Percentiles rank a stretch among this genome's conserved stretches.
These are phyloP conservation scores for Elsinoe fawcettii DNA, from an alignment of 2,329 filamentous ascomycete genomes.

Conservation along the genomic window DNA sequence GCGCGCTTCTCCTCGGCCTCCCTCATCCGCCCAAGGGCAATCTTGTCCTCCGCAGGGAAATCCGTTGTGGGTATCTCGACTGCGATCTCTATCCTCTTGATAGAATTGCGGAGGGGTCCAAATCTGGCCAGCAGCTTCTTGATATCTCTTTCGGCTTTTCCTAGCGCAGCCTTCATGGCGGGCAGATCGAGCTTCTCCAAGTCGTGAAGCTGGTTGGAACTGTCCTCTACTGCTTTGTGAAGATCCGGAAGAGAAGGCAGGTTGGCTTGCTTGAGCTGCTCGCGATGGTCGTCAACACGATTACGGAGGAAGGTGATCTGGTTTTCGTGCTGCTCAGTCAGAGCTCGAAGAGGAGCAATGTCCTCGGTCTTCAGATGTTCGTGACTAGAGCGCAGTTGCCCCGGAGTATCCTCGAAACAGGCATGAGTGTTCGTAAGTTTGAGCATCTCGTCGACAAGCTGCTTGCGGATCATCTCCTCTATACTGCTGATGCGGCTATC, in stretches of 20 bases:
- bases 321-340: too few relatives aligned
- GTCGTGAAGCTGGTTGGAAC: background rate
- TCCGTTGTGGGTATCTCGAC: background rate
- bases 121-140: background rate
- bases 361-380: background rate
- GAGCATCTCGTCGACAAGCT: background rate
- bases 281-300: background rate
- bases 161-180: background rate
- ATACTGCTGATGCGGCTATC: too few relatives aligned
- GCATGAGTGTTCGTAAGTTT: background rate
- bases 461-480: too few relatives aligned
- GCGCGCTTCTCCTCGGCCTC: background rate
- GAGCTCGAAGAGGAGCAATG: background rate
- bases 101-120: background rate
- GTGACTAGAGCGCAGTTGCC: background rate
- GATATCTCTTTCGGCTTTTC: background rate
- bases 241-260: background rate
- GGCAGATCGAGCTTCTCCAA: background rate
- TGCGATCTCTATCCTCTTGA: background rate
- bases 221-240: background rate
- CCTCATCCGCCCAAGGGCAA: background rate
- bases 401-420: background rate
- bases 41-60: background rate
- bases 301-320: too few relatives aligned
- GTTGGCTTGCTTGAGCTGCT: background rate